Percentiles rank a stretch among this genome's conserved stretches.
These are phyloP conservation scores for Sugiyamaella paludigena DNA, from an alignment of 1,139 yeast species.

Conservation along the genomic window DNA sequence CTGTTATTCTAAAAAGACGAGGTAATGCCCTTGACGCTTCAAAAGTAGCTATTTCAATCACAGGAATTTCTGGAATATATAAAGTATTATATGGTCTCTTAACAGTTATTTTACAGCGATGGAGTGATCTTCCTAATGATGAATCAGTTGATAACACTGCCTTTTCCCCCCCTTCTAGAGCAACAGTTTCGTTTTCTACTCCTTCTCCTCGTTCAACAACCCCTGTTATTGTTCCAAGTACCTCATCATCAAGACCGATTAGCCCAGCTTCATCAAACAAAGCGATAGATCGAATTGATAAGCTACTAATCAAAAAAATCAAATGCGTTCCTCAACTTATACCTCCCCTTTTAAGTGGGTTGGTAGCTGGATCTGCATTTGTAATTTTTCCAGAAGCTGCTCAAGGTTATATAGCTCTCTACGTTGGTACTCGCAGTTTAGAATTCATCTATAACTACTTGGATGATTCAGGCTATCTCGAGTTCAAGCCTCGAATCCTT, in stretches of 20 bases:
- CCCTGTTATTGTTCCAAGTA: conserved; percentile 6
- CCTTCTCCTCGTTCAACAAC: not conserved
- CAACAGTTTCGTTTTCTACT: conserved; percentile 12
- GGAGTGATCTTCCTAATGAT: conserved; percentile 1
- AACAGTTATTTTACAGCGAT: conserved; percentile 10
- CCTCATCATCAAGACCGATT: too few species aligned
- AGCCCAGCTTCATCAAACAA: conserved; percentile 5
- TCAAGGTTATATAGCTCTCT: conserved; percentile 36
- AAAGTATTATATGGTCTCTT: conserved; percentile 27
- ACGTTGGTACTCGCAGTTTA: conserved; percentile 36
- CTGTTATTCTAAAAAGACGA: conserved; percentile 17
- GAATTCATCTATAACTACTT: conserved; percentile 39
- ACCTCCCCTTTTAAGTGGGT: conserved; percentile 32
- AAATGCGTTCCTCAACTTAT: conserved; percentile 20
- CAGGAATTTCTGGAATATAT: conserved; percentile 32
- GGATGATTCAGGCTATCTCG: conserved; percentile 37
- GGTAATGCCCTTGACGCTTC: conserved; percentile 18
- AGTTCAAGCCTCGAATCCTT: conserved; percentile 37
- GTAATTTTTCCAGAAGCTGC: conserved; percentile 27
- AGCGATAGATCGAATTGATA: not conserved
- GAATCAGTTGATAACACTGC: not conserved
- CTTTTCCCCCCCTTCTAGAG: not conserved
- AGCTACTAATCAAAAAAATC: conserved; percentile 16
- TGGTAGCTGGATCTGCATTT: conserved; percentile 34
- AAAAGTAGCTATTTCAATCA: conserved; percentile 30